phyloP scores from a whole-genome alignment of 768 basidiomycete genomes.

The Termitomyces sp. region DNA sequence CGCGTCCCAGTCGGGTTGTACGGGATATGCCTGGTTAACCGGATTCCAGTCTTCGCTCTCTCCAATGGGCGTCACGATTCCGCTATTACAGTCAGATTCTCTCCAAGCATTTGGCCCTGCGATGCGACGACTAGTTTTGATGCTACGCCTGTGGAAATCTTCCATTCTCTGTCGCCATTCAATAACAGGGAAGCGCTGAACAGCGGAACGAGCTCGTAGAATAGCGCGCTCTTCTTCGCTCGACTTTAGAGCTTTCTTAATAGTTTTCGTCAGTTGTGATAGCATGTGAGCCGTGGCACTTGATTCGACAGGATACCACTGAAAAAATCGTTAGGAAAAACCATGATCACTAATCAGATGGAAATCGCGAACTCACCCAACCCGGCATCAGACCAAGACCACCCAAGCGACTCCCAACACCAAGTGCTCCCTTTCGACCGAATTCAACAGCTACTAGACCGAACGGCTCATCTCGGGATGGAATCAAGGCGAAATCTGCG shows the following conservation, averaged over 20 bases:
- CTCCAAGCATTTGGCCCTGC: conserved; percentile 79
- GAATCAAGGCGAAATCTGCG: conserved; percentile 93
- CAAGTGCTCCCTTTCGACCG: conserved; percentile 92
- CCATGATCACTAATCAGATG: not conserved
- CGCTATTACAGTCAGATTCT: conserved; percentile 58
- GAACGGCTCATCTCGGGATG: conserved; percentile 95
- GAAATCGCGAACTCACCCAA: conserved; percentile 59
- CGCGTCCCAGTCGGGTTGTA: conserved; percentile 74
- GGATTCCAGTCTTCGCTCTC: conserved; percentile 83
- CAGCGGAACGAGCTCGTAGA: conserved; percentile 87
- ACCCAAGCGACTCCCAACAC: conserved; percentile 90
- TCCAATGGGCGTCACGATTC: conserved; percentile 41
- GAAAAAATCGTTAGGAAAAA: not conserved
- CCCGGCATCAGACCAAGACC: conserved; percentile 97
- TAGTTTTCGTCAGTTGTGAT: conserved; percentile 90
- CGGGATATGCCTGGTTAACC: conserved; percentile 54
- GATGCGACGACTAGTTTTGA: conserved; percentile 58
- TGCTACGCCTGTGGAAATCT: conserved; percentile 89
- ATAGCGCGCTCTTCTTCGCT: conserved; percentile 88
- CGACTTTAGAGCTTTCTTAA: conserved; percentile 91
- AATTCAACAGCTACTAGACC: conserved; percentile 96
- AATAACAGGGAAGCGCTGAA: conserved; percentile 96
- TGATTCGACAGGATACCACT: conserved; percentile 98
- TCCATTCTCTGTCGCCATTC: conserved; percentile 97
- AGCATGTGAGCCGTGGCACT: conserved; percentile 91